Evolutionary conservation across 495 filamentous ascomycete genomes (phyloP).

Genomic region (Penicillium diatomitis): DNA sequence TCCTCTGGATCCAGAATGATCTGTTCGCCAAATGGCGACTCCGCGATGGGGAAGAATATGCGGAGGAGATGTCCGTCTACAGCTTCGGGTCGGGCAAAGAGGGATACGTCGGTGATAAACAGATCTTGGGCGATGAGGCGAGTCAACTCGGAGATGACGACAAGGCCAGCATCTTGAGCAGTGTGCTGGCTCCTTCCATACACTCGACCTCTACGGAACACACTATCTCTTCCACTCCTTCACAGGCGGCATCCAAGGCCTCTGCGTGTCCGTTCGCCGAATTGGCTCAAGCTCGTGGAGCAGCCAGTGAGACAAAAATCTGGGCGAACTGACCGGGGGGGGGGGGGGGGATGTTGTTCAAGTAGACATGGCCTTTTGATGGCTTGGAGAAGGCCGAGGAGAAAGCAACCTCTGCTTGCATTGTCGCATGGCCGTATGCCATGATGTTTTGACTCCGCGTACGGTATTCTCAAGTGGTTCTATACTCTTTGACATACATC

Average conservation of each 20-base stretch:
- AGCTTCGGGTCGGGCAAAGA: slow-evolving; percentile 45
- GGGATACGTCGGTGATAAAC: slow-evolving; percentile 48
- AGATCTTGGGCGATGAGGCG: slow-evolving; percentile 32
- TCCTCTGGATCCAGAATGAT: slow-evolving; percentile 72
- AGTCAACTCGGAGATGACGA: slow-evolving; percentile 28
- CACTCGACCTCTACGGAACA: slow-evolving; percentile 1
- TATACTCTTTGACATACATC: too few species aligned
- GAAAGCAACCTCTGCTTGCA: too few species aligned
- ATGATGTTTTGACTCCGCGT: too few species aligned
- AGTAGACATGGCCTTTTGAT: too few species aligned
- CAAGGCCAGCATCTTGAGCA: slow-evolving; percentile 20
- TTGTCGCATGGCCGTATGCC: too few species aligned
- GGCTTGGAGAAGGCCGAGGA: too few species aligned
- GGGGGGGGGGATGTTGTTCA: too few species aligned
- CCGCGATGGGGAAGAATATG: slow-evolving; percentile 61
- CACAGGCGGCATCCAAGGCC: neutral
- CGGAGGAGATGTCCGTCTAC: slow-evolving; percentile 45
- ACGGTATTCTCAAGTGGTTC: too few species aligned
- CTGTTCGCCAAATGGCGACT: slow-evolving; percentile 70
- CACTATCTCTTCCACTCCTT: neutral
- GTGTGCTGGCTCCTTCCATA: slow-evolving; percentile 8
- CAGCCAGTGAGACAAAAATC: slow-evolving; percentile 28
- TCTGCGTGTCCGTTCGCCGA: slow-evolving; percentile 33
- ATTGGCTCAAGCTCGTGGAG: slow-evolving; percentile 7
- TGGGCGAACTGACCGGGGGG: slow-evolving; percentile 24